A percentile compares a stretch with the other conserved stretches of the same genome.
These are phyloP conservation scores for Cladosporium cucumerinum DNA, from an alignment of 2,329 filamentous ascomycete genomes.

Conservation along the genomic window DNA sequence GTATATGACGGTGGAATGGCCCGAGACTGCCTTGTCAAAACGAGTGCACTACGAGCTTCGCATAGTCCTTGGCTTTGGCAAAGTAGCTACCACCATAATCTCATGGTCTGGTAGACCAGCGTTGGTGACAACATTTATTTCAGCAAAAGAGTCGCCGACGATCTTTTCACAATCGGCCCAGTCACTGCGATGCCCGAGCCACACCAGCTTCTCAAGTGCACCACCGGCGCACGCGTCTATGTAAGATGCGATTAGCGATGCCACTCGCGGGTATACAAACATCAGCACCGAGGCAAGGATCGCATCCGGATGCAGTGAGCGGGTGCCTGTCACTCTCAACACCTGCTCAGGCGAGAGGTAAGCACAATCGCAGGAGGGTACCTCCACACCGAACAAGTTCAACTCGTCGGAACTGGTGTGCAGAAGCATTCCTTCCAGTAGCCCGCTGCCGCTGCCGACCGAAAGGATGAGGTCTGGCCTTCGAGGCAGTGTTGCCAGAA, in stretches of 20 bases:
- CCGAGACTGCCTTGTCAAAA: neutral
- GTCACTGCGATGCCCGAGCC: conserved; percentile 44
- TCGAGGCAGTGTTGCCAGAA: conserved; percentile 21
- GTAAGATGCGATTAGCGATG: conserved; percentile 46
- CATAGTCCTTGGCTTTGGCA: conserved; percentile 2
- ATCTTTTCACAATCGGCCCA: conserved; percentile 33
- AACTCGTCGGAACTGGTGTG: conserved; percentile 26
- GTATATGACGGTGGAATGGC: neutral
- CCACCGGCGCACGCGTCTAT: conserved; percentile 35
- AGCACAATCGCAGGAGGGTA: conserved; percentile 43
- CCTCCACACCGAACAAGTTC: conserved; percentile 48
- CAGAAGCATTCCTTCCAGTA: conserved; percentile 48
- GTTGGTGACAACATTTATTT: neutral
- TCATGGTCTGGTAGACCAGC: conserved; percentile 23
- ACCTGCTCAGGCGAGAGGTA: conserved; percentile 44
- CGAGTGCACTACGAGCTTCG: neutral
- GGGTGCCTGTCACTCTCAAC: conserved; percentile 44
- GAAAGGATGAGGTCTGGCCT: conserved; percentile 26
- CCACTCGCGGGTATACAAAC: conserved; percentile 54
- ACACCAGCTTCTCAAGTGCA: conserved; percentile 38
- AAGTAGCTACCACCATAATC: conserved; percentile 22
- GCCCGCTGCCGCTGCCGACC: conserved; percentile 52
- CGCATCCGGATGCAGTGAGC: conserved; percentile 43
- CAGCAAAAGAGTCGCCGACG: conserved; percentile 15
- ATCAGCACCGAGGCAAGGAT: conserved; percentile 45